These are phyloP conservation scores for Protea cynaroides DNA, from an alignment of 164 flowering plant genomes.

Conservation along the genomic window DNA sequence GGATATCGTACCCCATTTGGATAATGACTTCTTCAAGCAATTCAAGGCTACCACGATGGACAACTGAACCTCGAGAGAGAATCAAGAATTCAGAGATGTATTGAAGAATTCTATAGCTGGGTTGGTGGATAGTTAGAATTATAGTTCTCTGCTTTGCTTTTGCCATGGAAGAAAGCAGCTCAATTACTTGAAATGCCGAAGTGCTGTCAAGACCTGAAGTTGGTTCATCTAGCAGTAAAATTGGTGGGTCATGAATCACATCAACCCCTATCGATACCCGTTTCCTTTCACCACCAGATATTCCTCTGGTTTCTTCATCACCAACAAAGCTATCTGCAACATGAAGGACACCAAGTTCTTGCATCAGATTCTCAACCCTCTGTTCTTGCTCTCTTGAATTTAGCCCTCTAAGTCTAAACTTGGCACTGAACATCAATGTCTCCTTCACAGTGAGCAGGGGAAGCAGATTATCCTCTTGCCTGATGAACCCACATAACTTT, in stretches of 20 bases:
- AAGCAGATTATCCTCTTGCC: constrained; percentile 78
- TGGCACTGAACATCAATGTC: constrained; percentile 74
- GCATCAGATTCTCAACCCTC: constrained; percentile 58
- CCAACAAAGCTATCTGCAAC: constrained; percentile 71
- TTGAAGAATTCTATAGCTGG: constrained; percentile 70
- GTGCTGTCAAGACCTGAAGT: constrained; percentile 91
- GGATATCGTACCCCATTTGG: constrained; percentile 51
- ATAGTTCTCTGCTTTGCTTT: constrained; percentile 49
- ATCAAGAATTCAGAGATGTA: constrained; percentile 58
- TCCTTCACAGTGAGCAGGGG: constrained; percentile 89
- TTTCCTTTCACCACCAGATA: constrained; percentile 89
- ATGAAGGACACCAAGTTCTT: constrained; percentile 68
- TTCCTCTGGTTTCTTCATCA: constrained; percentile 75
- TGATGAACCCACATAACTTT: constrained; percentile 73
- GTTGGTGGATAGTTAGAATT: constrained; percentile 82
- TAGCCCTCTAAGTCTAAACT: constrained; percentile 51
- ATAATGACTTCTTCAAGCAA: constrained; percentile 55
- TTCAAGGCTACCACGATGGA: constrained; percentile 59
- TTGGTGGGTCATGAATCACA: constrained; percentile 75
- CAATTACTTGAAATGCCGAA: constrained; percentile 77
- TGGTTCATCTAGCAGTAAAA: constrained; percentile 84
- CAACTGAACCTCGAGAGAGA: constrained; percentile 67
- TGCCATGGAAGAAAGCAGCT: constrained; percentile 68
- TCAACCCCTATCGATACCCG: constrained; percentile 87
- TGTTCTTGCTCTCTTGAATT: constrained; percentile 39